A percentile compares a stretch with the other conserved stretches of the same genome.
Evolutionary conservation across 2,329 filamentous ascomycete species (phyloP).

Genomic region (Cladophialophora immunda): DNA sequence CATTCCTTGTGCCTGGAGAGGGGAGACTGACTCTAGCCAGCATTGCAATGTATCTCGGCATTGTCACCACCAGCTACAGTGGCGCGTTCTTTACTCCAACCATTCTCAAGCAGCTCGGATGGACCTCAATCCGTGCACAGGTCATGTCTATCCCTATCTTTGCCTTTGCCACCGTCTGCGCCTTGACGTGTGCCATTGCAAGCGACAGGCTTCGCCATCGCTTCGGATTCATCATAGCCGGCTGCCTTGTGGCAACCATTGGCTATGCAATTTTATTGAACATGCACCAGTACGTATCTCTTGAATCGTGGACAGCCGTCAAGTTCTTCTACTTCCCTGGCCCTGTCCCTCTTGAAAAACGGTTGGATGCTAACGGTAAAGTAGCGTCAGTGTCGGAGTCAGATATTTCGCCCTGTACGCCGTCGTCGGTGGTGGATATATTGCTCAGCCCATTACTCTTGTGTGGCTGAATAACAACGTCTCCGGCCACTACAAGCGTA

Average conservation of each 20-base stretch:
- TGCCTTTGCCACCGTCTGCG: slow-evolving; percentile 44
- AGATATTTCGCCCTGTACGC: slow-evolving; percentile 44
- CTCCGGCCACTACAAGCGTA: slow-evolving; percentile 44
- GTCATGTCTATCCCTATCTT: slow-evolving; percentile 50
- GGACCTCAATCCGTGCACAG: slow-evolving; percentile 45
- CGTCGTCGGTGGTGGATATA: slow-evolving; percentile 45
- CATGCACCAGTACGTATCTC: slow-evolving; percentile 37
- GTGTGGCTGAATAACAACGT: slow-evolving; percentile 47
- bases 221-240: slow-evolving; percentile 49
- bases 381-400: slow-evolving; percentile 38
- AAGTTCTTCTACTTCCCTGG: not conserved
- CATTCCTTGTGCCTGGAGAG: slow-evolving; percentile 40
- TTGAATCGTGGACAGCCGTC: not conserved
- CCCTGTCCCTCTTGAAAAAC: not conserved
- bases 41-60: slow-evolving; percentile 45
- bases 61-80: slow-evolving; percentile 47
- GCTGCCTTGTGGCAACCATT: slow-evolving; percentile 46
- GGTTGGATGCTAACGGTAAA: not conserved
- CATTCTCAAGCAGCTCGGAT: slow-evolving; percentile 48
- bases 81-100: slow-evolving; percentile 48
- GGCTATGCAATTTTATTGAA: slow-evolving; percentile 48
- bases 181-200: slow-evolving; percentile 43
- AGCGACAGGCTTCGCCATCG: slow-evolving; percentile 47
- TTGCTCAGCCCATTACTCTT: slow-evolving; percentile 43
- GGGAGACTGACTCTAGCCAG: slow-evolving; percentile 32